Evolutionary conservation across 2,329 filamentous ascomycete genomes (phyloP), one percentile per base, ranked within the genome.

Genomic region (Xylaria sp.): DNA sequence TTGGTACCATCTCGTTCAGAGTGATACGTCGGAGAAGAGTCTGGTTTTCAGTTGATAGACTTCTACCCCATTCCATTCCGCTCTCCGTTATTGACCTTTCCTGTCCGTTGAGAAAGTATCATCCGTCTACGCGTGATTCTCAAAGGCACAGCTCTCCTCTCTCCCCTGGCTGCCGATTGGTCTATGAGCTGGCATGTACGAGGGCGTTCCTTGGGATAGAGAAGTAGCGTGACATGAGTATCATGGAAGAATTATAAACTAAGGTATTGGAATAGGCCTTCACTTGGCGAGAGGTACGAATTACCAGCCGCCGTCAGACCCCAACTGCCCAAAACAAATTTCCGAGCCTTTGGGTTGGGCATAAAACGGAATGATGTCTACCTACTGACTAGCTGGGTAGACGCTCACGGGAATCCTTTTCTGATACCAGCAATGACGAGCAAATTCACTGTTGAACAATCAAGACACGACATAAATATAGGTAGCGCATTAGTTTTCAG

Each of bases 391-490:
- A 23, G 41, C 7, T 37, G 6, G 10, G 18, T 23, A 23, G 10
- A 13, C 13, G 13, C 23, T 20, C 48, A 18, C 20, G 32, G 23
- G 28, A 41, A 4, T 13, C 3, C 12, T 20, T 12, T 55, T 13
- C n/a, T 12, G 20, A 23, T 46, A 28, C 12, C 34, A 18, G 32
- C 3, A 51, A 55, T 25, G 5, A 15, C 15, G 10, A 51, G 46
- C 15, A 32, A 20, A 44, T 58, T 50, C 20, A 3, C 32, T 18
- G 20, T 20, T 25, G 15, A n/a, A 13, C 15, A 41, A 20, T 10
- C 41, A 50, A n/a, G 44, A 37, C 62, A 65, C 39, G n/a, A 51
- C 10, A 37, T 48, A 46, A 44, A 48, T 1, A 32, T 3, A 50
- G 41, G 18, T n/a, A 46, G 39, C 20, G 34, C 6, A 37, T 44